Conservation (phyloP, 768 basidiomycete genomes). For the Amanita jacksonii region DNA sequence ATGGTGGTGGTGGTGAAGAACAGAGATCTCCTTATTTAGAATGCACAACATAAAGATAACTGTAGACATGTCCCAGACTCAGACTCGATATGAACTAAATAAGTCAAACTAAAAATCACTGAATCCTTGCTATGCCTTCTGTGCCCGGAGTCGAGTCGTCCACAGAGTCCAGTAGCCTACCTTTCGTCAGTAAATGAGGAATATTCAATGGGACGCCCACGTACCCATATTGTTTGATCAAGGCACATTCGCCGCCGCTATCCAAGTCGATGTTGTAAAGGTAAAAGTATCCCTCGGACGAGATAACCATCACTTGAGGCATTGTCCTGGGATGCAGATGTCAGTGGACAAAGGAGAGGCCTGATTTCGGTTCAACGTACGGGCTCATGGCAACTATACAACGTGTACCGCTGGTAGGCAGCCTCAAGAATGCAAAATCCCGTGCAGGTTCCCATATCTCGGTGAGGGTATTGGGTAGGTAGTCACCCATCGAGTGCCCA, state of each 20-base stretch:
- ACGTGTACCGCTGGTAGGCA: constrained; percentile 70
- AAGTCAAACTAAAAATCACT: too few species aligned
- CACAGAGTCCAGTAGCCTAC: constrained; percentile 2
- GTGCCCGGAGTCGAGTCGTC: too few species aligned
- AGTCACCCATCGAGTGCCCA: constrained; percentile 73
- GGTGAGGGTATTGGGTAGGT: constrained; percentile 80
- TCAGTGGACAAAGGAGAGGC: not conserved
- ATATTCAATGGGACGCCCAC: not conserved
- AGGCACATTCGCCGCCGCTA: constrained; percentile 87
- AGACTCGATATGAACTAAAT: too few species aligned
- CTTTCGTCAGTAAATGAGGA: not conserved
- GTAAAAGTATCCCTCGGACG: constrained; percentile 93
- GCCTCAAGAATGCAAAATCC: constrained; percentile 85
- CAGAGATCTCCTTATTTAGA: not conserved
- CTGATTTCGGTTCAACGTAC: not conserved
- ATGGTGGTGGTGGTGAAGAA: constrained; percentile 17
- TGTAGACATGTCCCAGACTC: too few species aligned
- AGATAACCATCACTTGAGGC: constrained; percentile 96
- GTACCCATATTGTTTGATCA: constrained; percentile 92
- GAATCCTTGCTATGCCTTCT: too few species aligned
- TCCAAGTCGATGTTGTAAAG: constrained; percentile 94
- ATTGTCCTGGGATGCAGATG: constrained; percentile 50
- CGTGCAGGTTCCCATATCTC: constrained; percentile 97
- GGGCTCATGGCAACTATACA: constrained; percentile 70
- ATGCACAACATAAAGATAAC: too few species aligned